These are phyloP conservation scores for Blastocystis sp. DNA, from an alignment of 352 stramenopile species.

Conservation along the genomic window DNA sequence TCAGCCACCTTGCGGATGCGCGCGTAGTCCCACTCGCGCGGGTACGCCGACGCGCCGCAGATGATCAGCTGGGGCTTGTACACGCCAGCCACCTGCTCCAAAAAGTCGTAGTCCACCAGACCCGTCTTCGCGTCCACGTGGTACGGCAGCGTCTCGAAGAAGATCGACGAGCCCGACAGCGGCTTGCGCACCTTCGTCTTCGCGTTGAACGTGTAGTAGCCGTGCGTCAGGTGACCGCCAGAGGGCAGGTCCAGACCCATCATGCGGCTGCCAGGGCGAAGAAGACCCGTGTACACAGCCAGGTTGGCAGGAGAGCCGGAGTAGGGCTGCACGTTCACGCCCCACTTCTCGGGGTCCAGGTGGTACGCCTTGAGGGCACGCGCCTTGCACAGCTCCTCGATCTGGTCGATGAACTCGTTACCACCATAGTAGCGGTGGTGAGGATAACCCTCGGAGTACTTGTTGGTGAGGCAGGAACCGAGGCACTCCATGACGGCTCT, in stretches of 20 bases:
- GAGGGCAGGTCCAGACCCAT: conserved; percentile 98
- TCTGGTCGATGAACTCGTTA: conserved; percentile 96
- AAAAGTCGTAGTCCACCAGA: conserved; percentile 94
- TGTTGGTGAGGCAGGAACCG: conserved; percentile 97
- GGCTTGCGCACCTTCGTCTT: conserved; percentile 93
- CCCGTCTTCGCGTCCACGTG: conserved; percentile 91
- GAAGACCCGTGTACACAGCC: conserved; percentile 95
- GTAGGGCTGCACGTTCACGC: conserved; percentile 97
- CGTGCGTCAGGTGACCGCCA: conserved; percentile 97
- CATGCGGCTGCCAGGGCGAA: conserved; percentile 96
- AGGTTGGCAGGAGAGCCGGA: conserved; percentile 93
- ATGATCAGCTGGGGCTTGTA: conserved; percentile 98
- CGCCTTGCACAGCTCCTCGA: conserved; percentile 87
- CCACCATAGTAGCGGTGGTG: conserved; percentile 92
- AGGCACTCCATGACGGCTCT: conserved; percentile 96
- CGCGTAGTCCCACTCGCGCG: conserved; percentile 96
- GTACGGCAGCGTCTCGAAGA: conserved; percentile 98
- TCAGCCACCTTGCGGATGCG: conserved; percentile 95
- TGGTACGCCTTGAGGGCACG: conserved; percentile 91
- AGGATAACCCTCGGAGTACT: conserved; percentile 96
- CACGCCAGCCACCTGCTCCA: conserved; percentile 89
- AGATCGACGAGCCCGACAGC: conserved; percentile 98
- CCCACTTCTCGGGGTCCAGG: conserved; percentile 90
- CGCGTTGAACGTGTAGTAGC: conserved; percentile 95
- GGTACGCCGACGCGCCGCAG: conserved; percentile 94